phyloP scores from a whole-genome alignment of 2,329 filamentous ascomycete species.

The Neofusicoccum cordaticola region DNA sequence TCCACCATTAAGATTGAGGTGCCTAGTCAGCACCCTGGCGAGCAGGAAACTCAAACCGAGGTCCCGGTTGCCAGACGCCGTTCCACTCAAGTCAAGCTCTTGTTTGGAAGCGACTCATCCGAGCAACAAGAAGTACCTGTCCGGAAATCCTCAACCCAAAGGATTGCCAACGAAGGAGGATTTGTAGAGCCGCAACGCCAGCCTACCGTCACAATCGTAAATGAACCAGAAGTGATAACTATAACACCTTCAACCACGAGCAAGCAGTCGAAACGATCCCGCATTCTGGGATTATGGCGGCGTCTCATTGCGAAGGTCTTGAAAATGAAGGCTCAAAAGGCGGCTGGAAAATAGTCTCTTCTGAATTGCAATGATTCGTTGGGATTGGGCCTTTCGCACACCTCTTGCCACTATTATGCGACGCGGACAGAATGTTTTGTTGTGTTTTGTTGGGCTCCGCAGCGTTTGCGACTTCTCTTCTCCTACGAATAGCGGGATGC shows the following conservation, averaged over 20 bases:
- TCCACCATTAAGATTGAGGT: not conserved
- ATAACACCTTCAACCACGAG: not conserved
- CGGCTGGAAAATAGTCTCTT: not conserved
- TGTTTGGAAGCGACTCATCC: not conserved
- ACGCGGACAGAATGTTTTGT: too few species aligned
- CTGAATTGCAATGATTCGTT: not conserved
- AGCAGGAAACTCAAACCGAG: not conserved
- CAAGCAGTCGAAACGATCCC: not conserved
- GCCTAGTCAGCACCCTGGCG: not conserved
- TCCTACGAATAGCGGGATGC: too few species aligned
- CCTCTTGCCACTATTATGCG: too few species aligned
- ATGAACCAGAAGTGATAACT: too few species aligned
- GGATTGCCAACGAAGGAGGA: not conserved
- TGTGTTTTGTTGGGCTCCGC: too few species aligned
- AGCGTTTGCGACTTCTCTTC: too few species aligned
- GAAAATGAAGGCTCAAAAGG: not conserved
- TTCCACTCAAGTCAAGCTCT: not conserved
- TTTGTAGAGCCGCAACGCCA: too few species aligned
- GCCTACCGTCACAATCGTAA: too few species aligned
- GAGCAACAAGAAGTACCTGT: not conserved
- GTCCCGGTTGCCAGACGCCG: not conserved
- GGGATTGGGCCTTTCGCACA: not conserved
- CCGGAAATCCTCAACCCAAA: not conserved
- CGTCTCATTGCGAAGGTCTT: not conserved
- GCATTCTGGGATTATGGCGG: constrained; percentile 1